These are phyloP conservation scores for Crithidia expoeki DNA, from an alignment of 208 protist genomes.

Conservation along the genomic window DNA sequence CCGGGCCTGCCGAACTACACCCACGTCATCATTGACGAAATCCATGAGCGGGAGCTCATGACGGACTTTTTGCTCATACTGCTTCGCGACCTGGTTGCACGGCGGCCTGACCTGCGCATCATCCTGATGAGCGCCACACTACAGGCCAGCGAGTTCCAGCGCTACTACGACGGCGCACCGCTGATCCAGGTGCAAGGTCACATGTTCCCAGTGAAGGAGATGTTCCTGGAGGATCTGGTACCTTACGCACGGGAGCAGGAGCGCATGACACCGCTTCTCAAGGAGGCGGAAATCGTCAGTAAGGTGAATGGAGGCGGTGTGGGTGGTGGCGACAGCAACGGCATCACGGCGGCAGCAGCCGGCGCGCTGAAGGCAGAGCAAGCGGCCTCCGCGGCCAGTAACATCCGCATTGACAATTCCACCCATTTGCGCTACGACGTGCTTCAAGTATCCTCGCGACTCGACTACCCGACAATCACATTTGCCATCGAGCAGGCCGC, in stretches of 20 bases:
- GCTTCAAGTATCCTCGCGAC: conserved; percentile 56
- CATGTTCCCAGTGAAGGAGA: conserved; percentile 82
- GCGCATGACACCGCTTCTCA: conserved; percentile 80
- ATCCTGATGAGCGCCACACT: conserved; percentile 97
- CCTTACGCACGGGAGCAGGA: conserved; percentile 60
- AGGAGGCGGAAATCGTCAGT: conserved; percentile 41
- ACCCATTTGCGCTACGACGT: conserved; percentile 59
- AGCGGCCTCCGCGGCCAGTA: not conserved
- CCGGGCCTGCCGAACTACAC: conserved; percentile 91
- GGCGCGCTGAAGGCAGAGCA: not conserved
- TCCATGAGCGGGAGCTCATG: conserved; percentile 99
- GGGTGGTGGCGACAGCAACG: not conserved
- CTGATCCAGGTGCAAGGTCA: conserved; percentile 88
- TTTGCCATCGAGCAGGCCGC: conserved; percentile 87
- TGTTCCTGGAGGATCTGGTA: conserved; percentile 85
- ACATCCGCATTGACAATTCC: not conserved
- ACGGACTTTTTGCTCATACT: conserved; percentile 99
- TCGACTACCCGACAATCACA: conserved; percentile 83
- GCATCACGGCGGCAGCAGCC: too few relatives aligned
- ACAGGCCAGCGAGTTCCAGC: conserved; percentile 83
- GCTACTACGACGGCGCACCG: conserved; percentile 83
- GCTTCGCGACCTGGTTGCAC: conserved; percentile 85
- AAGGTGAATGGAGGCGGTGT: not conserved
- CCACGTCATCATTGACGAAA: conserved; percentile 99
- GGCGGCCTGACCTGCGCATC: conserved; percentile 95